Percentiles rank a stretch among this genome's conserved stretches.
These are phyloP conservation scores for Rhodosporidiobolus odoratus DNA, from an alignment of 768 basidiomycete species.

Conservation along the genomic window DNA sequence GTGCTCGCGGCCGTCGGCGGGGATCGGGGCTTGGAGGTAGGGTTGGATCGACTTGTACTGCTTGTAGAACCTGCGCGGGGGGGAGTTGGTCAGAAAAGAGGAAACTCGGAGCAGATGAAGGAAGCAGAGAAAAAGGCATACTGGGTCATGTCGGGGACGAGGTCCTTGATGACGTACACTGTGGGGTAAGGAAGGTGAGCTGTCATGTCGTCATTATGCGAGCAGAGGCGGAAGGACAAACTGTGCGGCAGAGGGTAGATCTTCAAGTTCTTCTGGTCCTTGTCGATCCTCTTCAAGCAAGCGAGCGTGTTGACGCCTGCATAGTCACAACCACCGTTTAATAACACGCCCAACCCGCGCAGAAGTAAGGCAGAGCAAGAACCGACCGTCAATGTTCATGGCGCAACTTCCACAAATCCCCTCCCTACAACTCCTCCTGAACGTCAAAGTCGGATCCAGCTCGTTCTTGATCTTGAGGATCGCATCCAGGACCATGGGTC, in stretches of 20 bases:
- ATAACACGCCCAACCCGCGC: neutral
- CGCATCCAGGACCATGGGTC: constrained; percentile 91
- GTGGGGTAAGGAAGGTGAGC: constrained; percentile 22
- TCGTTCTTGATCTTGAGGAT: constrained; percentile 99
- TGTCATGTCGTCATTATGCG: neutral
- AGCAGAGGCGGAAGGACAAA: constrained; percentile 50
- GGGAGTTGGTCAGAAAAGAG: constrained; percentile 54
- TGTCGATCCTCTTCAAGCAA: constrained; percentile 90
- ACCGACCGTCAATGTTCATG: constrained; percentile 95
- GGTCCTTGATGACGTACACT: constrained; percentile 99
- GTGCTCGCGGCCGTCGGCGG: constrained; percentile 55
- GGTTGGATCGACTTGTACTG: constrained; percentile 99
- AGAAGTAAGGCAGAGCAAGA: neutral
- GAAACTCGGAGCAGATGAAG: too few species aligned
- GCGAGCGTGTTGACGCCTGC: constrained; percentile 74
- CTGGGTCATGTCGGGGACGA: constrained; percentile 62
- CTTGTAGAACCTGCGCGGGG: constrained; percentile 71
- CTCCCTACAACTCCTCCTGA: constrained; percentile 86
- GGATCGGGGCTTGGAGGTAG: constrained; percentile 36
- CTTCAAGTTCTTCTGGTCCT: constrained; percentile 71
- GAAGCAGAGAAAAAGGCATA: constrained; percentile 38
- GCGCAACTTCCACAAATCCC: constrained; percentile 98
- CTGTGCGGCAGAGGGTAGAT: constrained; percentile 97
- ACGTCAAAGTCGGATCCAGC: constrained; percentile 90
- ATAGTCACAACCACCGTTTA: too few species aligned